phyloP scores from a whole-genome alignment of 192 early-diverging fungal genomes.

The Linnemannia exigua region DNA sequence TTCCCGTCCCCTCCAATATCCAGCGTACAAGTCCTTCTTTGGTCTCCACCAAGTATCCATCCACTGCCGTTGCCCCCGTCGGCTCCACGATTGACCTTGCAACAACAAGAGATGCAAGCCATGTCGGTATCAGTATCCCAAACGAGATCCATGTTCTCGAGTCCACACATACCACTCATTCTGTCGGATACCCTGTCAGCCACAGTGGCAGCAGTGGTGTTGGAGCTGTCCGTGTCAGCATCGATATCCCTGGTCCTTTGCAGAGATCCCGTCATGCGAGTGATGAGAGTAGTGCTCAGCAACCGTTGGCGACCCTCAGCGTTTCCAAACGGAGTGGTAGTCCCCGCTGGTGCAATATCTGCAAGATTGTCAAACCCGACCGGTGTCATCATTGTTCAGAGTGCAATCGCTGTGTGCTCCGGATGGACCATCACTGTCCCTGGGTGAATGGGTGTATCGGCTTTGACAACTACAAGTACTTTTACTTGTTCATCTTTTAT shows the following conservation, averaged over 20 bases:
- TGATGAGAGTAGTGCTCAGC: not conserved
- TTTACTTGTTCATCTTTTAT: slow-evolving; percentile 65
- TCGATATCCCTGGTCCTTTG: not conserved
- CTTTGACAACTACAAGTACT: slow-evolving; percentile 63
- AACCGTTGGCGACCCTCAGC: slow-evolving; percentile 31
- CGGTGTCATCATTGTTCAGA: slow-evolving; percentile 68
- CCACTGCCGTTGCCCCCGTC: slow-evolving; percentile 7
- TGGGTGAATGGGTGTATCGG: slow-evolving; percentile 72
- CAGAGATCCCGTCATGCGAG: slow-evolving; percentile 9
- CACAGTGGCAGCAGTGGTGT: not conserved
- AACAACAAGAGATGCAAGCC: not conserved
- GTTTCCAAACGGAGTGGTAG: slow-evolving; percentile 37
- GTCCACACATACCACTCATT: not conserved
- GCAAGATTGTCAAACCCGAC: slow-evolving; percentile 65
- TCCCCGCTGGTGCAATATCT: slow-evolving; percentile 44
- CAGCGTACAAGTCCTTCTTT: slow-evolving; percentile 19
- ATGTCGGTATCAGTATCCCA: not conserved
- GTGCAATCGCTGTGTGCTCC: slow-evolving; percentile 65
- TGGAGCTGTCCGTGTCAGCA: slow-evolving; percentile 6
- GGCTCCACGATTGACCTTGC: not conserved
- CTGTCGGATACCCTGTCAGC: not conserved
- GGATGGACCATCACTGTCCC: slow-evolving; percentile 65
- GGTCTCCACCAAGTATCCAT: slow-evolving; percentile 22
- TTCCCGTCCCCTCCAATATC: not conserved
- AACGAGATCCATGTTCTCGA: not conserved